phyloP scores from a whole-genome alignment of 306 rosid species.

The Medicago lupulina region DNA sequence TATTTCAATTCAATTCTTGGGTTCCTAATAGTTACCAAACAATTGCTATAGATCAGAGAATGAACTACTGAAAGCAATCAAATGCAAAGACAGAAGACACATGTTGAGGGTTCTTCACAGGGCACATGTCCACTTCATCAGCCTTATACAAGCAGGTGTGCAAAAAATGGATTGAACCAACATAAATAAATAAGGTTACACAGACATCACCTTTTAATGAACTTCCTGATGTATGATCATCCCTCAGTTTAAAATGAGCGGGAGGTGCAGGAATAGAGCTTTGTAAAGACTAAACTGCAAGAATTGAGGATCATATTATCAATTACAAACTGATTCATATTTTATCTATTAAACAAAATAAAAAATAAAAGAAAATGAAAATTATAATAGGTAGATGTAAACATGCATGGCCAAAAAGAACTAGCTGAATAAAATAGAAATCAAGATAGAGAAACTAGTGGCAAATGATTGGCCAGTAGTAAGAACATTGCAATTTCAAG shows the following conservation, averaged over 20 bases:
- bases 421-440: constrained; percentile 19
- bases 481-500: not conserved
- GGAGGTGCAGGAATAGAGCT: constrained; percentile 98
- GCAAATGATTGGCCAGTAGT: constrained; percentile 27
- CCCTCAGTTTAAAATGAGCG: constrained; percentile 83
- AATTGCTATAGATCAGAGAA: too few species aligned
- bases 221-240: constrained; percentile 93
- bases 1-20: constrained; percentile 33
- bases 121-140: constrained; percentile 5
- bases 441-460: not conserved
- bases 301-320: constrained; percentile 39
- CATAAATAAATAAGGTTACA: not conserved
- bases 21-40: too few species aligned
- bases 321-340: constrained; percentile 24
- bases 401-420: constrained; percentile 5
- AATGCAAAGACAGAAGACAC: too few species aligned
- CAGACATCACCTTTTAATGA: constrained; percentile 79
- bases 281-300: constrained; percentile 78
- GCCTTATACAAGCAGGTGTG: constrained; percentile 26
- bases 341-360: constrained; percentile 12
- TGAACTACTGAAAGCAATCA: too few species aligned
- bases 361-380: constrained; percentile 12
- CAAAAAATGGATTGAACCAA: constrained; percentile 16
- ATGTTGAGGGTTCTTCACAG: too few species aligned
- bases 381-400: constrained; percentile 4